Evolutionary conservation across 768 basidiomycete species (phyloP), one percentile per base, ranked within the genome.

Genomic region (Mycena pura): DNA sequence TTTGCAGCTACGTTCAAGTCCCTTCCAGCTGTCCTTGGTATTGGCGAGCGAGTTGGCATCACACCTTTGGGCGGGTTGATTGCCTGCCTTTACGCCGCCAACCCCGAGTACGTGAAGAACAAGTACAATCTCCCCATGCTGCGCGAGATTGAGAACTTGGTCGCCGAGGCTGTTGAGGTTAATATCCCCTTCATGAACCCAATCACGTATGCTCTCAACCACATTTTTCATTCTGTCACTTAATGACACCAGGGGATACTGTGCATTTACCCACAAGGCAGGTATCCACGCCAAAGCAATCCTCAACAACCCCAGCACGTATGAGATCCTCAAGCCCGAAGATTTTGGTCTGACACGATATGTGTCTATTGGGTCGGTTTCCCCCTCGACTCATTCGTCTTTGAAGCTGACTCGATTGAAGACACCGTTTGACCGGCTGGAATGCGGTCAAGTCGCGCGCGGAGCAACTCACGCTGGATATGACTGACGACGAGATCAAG

Each of bases 281-380:
- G 97, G 97, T 74, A 99, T 99, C 66, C 97, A 99, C 77, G 97
- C 97, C 80, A 99, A 99, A 85, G 97, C 97, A 36, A 99, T 99
- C 77, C 87, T 96, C 64, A 97, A 98, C 82, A 99, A 99, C 84
- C 97, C 97, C 2, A 93, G 92, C 70, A 99, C 97, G 10, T 99
- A 99, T 77, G 96, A 99, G 79, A 98, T 98, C 76, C 86, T 97
- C 76, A 98, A 95, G 87, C 97, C 97, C 15, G 94, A 96, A 76
- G 97, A 99, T 80, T 99, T 99, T 71, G 97, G 97, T 69, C 85
- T 99, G 72, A 95, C 90, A 9, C 89, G 97, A 72, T 99, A 99
- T 71, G 96, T 99, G 66, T 97, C 96, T 38, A 98, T 99, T 70
- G 96, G 95, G 88, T 48, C 31, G 13, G 2, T 24, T 27, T 32